A percentile compares a stretch with the other conserved stretches of the same genome.
phyloP scores from a whole-genome alignment of 352 stramenopile species.

The Globisporangium paddicum region DNA sequence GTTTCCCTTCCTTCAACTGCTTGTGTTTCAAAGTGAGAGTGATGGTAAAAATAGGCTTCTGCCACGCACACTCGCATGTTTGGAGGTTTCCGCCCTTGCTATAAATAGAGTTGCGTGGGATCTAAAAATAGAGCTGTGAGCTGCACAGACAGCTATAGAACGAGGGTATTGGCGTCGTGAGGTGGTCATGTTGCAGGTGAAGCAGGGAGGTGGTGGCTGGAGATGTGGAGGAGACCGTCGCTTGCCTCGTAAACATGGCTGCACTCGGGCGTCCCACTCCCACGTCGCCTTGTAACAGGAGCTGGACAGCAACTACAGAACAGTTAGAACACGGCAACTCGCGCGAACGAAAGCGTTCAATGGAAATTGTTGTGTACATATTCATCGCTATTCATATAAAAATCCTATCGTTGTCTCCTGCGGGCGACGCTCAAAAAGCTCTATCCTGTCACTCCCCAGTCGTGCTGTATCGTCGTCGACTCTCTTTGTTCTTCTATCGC shows the following conservation, averaged over 20 bases:
- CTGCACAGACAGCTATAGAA: too few relatives aligned
- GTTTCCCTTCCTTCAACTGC: not conserved
- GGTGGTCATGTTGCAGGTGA: too few relatives aligned
- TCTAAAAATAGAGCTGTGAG: too few relatives aligned
- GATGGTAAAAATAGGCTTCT: too few relatives aligned
- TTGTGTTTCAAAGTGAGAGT: too few relatives aligned
- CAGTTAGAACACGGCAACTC: not conserved
- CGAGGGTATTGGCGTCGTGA: too few relatives aligned
- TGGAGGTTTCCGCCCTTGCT: too few relatives aligned
- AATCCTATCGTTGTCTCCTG: not conserved
- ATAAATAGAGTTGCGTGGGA: too few relatives aligned
- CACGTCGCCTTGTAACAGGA: not conserved
- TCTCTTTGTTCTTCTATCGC: not conserved
- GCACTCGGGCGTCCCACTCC: not conserved
- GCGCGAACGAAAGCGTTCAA: not conserved
- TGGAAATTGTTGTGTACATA: slow-evolving; percentile 4
- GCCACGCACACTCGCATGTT: too few relatives aligned
- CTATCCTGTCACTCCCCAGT: not conserved
- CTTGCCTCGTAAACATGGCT: not conserved
- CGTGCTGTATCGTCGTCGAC: too few relatives aligned
- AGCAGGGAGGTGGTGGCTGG: too few relatives aligned
- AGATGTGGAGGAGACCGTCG: not conserved
- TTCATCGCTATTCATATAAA: slow-evolving; percentile 9
- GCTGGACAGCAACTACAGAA: too few relatives aligned
- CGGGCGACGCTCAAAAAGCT: not conserved